These are phyloP conservation scores for Elsinoe perseae DNA, from an alignment of 2,329 filamentous ascomycete species.

Conservation along the genomic window DNA sequence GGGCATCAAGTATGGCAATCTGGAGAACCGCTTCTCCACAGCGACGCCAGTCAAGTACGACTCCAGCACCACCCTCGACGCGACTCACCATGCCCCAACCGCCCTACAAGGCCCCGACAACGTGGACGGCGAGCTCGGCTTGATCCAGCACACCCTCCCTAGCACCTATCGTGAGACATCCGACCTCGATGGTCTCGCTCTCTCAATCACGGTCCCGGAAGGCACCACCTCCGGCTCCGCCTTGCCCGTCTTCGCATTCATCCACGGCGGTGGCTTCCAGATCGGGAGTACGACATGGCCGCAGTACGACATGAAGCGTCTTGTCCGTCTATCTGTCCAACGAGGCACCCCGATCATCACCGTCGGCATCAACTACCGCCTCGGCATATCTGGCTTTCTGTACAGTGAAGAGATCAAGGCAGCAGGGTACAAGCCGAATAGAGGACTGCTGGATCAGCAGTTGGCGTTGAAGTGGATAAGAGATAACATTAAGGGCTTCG, in stretches of 20 bases:
- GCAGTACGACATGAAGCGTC: conserved; percentile 40
- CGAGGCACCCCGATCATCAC: conserved; percentile 41
- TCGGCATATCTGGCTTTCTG: conserved; percentile 37
- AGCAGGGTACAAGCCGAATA: conserved; percentile 24
- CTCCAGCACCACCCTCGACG: conserved; percentile 25
- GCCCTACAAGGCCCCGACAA: conserved; percentile 36
- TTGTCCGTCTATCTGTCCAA: conserved; percentile 41
- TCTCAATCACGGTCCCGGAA: conserved; percentile 44
- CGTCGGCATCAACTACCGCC: conserved; percentile 39
- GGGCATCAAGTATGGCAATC: conserved; percentile 34
- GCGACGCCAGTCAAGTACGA: conserved; percentile 28
- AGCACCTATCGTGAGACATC: conserved; percentile 32
- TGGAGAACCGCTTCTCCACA: conserved; percentile 32
- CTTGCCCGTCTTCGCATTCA: conserved; percentile 46
- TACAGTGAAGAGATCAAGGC: conserved; percentile 21
- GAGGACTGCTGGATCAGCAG: conserved; percentile 26
- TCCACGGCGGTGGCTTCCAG: conserved; percentile 47
- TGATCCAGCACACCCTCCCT: conserved; percentile 44
- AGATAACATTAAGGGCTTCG: conserved; percentile 32
- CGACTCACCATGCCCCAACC: conserved; percentile 32
- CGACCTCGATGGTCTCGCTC: conserved; percentile 44
- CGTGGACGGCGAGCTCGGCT: conserved; percentile 40
- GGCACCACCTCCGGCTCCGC: conserved; percentile 22
- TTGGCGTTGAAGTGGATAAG: conserved; percentile 33
- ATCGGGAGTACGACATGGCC: conserved; percentile 47